These are phyloP conservation scores for Nelumbo lutea DNA, from an alignment of 164 flowering plant species.

Conservation along the genomic window DNA sequence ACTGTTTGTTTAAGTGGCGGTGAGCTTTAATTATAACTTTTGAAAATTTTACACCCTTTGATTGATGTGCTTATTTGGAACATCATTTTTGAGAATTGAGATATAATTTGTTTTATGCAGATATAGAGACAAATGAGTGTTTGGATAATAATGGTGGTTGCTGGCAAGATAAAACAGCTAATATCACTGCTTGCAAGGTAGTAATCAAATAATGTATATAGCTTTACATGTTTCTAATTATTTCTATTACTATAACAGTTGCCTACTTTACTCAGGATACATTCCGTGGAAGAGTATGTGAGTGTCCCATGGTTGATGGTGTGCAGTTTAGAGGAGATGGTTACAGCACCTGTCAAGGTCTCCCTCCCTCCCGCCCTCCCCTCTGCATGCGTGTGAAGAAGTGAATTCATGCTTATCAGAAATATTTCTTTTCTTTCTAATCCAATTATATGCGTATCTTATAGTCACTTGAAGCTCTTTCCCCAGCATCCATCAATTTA, in stretches of 20 bases:
- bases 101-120: constrained; percentile 29
- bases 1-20: constrained; percentile 82
- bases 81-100: constrained; percentile 2
- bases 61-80: background rate
- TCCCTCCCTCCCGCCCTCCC: background rate
- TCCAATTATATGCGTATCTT: background rate
- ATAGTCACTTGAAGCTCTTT: background rate
- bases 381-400: background rate
- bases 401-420: background rate
- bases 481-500: background rate
- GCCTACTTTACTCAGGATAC: constrained; percentile 43
- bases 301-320: constrained; percentile 68
- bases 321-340: constrained; percentile 85
- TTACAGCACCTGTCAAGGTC: constrained; percentile 63
- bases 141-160: constrained; percentile 89
- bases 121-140: constrained; percentile 94
- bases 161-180: constrained; percentile 74
- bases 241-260: constrained; percentile 5
- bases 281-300: constrained; percentile 75
- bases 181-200: constrained; percentile 94
- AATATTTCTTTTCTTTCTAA: background rate
- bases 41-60: constrained; percentile 2
- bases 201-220: background rate
- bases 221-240: background rate
- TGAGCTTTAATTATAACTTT: constrained; percentile 25